Base-by-base conservation (phyloP, 2,329 filamentous ascomycete genomes). In the Penicillium digitatum region DNA sequence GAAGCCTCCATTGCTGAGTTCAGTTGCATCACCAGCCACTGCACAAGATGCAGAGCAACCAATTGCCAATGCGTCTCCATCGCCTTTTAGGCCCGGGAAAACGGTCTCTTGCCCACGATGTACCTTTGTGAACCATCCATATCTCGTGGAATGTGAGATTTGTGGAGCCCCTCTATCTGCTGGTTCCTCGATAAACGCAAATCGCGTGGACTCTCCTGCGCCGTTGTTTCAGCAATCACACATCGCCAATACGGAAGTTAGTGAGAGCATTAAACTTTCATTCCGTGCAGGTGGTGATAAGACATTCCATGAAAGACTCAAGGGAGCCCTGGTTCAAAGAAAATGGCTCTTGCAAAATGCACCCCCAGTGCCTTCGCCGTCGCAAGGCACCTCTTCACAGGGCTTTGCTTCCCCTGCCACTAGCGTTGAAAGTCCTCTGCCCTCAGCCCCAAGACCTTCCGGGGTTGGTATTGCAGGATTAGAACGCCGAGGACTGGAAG, bases 261-360 rank as follows among this genome's bases (percentile, higher is more conserved):
- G 81, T 2, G 90, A 95, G 60, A 87, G 83, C 60, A 84, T 97
- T 64, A 99, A 96, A 70, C 78, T 99, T 37, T 97, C 94, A 0
- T 99, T 99, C 65, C 87, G 94, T 31, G 84, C 80, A 32, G 92
- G 93, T 2, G 94, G 94, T 0, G 93, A 92, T 57, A 93, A 91
- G 73, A 87, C 90, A 6, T 96, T 99, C 61, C 86, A 89, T 62
- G 94, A 97, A 64, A 83, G 92, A 45, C 79, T 99, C 2, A 97
- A 95, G 67, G 86, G 86, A 7, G 88, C 91, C 9, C 83, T 97
- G 73, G 86, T 91, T 2, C 94, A 99, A 72, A 84, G 94, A 14
- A 97, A 97, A 78, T 99, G 94, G 94, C 81, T 99, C 3, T 80
- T 96, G 0, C 88, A 94, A 53, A 87, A 89, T 67, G 94, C 94